phyloP scores from a whole-genome alignment of 73 alveolate genomes.

The Blepharisma stoltei region DNA sequence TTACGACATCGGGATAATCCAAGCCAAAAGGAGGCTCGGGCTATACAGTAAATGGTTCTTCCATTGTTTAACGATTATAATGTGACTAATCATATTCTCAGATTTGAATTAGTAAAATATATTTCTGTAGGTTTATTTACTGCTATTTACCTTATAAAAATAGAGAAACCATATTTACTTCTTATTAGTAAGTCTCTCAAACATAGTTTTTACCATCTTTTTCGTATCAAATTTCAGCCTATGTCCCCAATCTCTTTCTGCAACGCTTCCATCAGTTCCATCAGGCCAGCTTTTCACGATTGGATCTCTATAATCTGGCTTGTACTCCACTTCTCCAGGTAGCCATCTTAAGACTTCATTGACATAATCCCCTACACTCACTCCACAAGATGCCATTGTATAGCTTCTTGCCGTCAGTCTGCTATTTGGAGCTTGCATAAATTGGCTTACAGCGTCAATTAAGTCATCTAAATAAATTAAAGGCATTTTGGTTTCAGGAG shows the following conservation, averaged over 20 bases:
- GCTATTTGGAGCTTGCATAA: constrained; percentile 22
- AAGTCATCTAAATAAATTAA: constrained; percentile 17
- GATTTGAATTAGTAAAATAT: no score
- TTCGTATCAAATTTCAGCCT: constrained; percentile 33
- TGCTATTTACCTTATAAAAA: no score
- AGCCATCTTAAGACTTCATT: constrained; percentile 14
- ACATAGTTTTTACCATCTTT: constrained; percentile 42
- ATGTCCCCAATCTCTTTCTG: constrained; percentile 52
- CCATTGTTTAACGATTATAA: no score
- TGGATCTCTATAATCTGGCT: constrained; percentile 51
- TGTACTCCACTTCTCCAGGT: constrained; percentile 33
- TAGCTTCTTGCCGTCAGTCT: background rate
- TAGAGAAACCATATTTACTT: no score
- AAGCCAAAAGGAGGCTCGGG: no score
- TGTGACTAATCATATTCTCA: no score
- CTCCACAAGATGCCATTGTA: background rate
- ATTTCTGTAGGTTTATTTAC: no score
- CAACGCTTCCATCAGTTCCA: constrained; percentile 40
- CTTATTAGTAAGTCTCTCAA: background rate
- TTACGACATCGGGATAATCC: no score
- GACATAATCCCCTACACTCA: constrained; percentile 7
- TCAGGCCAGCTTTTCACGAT: constrained; percentile 58
- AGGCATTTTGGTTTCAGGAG: constrained; percentile 23
- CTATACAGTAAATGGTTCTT: no score
- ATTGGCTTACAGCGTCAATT: background rate